phyloP scores from a whole-genome alignment of 805 yeast genomes.

The Ogataea allantospora region DNA sequence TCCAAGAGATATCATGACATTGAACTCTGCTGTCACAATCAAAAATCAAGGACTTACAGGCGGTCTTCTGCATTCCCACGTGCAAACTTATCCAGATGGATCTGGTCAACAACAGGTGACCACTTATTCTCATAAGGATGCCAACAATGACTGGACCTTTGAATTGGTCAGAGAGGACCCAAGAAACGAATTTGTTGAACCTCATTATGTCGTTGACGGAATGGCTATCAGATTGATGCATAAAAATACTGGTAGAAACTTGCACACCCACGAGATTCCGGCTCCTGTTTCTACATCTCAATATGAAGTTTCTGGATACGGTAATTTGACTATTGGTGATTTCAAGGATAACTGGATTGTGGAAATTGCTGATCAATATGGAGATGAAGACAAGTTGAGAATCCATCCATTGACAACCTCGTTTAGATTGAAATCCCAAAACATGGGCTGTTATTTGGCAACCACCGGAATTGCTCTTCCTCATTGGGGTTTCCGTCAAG shows the following conservation, averaged over 20 bases:
- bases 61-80: constrained; percentile 83
- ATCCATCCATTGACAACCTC: constrained; percentile 76
- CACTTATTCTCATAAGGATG: constrained; percentile 85
- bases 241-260: constrained; percentile 62
- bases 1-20: constrained; percentile 59
- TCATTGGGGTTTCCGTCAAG: constrained; percentile 82
- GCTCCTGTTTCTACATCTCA: constrained; percentile 69
- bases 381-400: constrained; percentile 47
- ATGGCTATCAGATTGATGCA: constrained; percentile 73
- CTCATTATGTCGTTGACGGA: constrained; percentile 52
- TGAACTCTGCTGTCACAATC: constrained; percentile 61
- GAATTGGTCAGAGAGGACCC: constrained; percentile 54
- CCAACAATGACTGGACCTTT: constrained; percentile 78
- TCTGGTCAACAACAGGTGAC: constrained; percentile 94
- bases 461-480: constrained; percentile 69
- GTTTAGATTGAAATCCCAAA: constrained; percentile 63
- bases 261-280: constrained; percentile 78
- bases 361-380: constrained; percentile 69
- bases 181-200: constrained; percentile 32
- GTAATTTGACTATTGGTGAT: constrained; percentile 70
- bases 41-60: constrained; percentile 72
- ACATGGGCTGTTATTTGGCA: constrained; percentile 73
- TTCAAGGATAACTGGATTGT: constrained; percentile 86
- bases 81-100: constrained; percentile 84
- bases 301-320: constrained; percentile 88